These are phyloP conservation scores for Trypanosomatidae sp. DNA, from an alignment of 208 protist species.

Conservation along the genomic window DNA sequence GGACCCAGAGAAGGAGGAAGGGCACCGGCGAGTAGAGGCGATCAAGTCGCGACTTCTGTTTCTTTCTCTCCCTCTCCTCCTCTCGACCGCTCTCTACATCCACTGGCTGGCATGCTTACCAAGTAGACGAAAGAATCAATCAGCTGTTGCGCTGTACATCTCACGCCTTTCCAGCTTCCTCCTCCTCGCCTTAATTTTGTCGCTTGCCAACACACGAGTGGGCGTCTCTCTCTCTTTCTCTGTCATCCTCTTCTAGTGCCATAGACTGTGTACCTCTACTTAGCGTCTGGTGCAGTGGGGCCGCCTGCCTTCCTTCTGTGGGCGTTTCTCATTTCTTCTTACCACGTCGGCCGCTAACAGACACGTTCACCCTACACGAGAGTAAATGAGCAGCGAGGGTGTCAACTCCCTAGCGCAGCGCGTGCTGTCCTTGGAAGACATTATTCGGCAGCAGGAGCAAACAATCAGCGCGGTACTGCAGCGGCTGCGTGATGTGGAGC, in stretches of 20 bases:
- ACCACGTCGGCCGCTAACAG: no score
- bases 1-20: not conserved
- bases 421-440: constrained; percentile 79
- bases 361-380: no score
- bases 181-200: not conserved
- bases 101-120: not conserved
- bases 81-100: not conserved
- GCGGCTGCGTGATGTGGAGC: constrained; percentile 79
- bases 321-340: not conserved
- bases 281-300: not conserved
- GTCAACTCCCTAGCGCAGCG: constrained; percentile 53
- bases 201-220: no score
- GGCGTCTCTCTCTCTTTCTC: no score
- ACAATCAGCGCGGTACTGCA: constrained; percentile 55
- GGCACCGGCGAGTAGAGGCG: not conserved
- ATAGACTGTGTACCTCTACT: not conserved
- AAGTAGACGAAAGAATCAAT: not conserved
- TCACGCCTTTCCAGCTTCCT: not conserved
- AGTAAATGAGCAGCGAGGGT: constrained; percentile 28
- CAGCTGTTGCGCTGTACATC: not conserved
- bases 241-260: no score
- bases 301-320: not conserved
- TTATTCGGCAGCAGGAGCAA: constrained; percentile 75
- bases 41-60: not conserved
- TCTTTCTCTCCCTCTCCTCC: not conserved